Conservation (phyloP, 306 rosid genomes). For the Inga leiocalycina region DNA sequence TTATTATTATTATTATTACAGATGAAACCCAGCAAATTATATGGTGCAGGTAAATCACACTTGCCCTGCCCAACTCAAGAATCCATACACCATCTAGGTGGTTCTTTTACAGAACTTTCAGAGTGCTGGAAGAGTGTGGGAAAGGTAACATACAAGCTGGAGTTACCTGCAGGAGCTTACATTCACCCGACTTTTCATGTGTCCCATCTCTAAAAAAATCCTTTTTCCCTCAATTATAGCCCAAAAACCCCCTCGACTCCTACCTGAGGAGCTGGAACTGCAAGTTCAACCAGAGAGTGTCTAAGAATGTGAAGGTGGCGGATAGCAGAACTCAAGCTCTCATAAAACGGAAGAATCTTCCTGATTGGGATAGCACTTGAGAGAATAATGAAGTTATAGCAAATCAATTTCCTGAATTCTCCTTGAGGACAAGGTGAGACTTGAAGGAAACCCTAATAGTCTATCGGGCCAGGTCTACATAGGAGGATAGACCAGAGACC, state of each 20-base stretch:
- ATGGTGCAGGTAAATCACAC: no score
- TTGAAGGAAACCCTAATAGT: not conserved
- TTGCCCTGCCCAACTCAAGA: no score
- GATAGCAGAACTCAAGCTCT: not conserved
- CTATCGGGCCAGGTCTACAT: not conserved
- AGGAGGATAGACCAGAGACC: not conserved
- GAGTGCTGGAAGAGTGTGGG: no score
- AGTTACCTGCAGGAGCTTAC: no score
- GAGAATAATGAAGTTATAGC: not conserved
- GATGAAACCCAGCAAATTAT: no score
- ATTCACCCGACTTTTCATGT: no score
- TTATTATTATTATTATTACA: no score
- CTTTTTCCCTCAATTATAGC: not conserved
- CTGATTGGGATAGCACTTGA: not conserved
- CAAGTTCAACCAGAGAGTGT: not conserved
- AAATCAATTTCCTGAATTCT: not conserved
- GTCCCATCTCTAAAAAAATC: no score
- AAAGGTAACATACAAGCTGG: no score
- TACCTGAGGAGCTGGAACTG: not conserved
- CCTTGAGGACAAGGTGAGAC: not conserved
- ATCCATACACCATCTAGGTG: no score
- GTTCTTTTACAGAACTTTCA: no score
- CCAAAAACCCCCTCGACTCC: not conserved
- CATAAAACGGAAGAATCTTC: not conserved
- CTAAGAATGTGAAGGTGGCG: not conserved